Evolutionary conservation across 345 rosid species (phyloP).

Genomic region (Geranium brycei): DNA sequence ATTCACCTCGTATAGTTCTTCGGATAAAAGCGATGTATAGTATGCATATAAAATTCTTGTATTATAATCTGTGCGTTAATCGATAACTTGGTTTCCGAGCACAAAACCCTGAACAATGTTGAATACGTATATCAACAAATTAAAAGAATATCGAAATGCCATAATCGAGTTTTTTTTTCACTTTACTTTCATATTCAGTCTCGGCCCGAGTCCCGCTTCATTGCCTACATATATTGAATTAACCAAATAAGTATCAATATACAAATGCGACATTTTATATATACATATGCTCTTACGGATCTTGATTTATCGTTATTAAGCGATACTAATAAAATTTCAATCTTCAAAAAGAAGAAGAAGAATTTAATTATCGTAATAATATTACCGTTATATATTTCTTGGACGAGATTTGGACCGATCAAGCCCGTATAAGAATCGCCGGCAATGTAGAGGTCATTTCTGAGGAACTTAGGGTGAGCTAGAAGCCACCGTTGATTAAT

Average conservation of each 20-base stretch:
- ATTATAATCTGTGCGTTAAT: not conserved
- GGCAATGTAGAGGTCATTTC: constrained; percentile 19
- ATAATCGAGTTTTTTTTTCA: not conserved
- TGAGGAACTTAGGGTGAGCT: constrained; percentile 16
- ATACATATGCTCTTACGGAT: not conserved
- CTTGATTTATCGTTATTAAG: not conserved
- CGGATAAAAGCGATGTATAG: constrained; percentile 7
- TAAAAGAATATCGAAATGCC: not conserved
- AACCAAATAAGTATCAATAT: too few species aligned
- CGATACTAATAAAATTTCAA: too few species aligned
- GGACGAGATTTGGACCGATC: constrained; percentile 12
- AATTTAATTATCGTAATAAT: not conserved
- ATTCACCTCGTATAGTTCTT: constrained; percentile 18
- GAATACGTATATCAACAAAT: not conserved
- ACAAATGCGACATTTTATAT: not conserved
- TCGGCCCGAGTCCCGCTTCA: constrained; percentile 4
- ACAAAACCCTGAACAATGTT: constrained; percentile 10
- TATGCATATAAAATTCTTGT: constrained; percentile 14
- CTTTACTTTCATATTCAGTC: constrained; percentile 9
- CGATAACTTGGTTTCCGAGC: constrained; percentile 20
- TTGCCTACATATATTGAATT: not conserved
- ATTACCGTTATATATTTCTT: constrained; percentile 16
- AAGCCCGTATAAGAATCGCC: constrained; percentile 27
- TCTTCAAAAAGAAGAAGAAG: too few species aligned
- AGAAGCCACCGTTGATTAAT: constrained; percentile 19